A percentile compares a stretch with the other conserved stretches of the same genome.
phyloP scores from a whole-genome alignment of 2,329 filamentous ascomycete species.

The Xylaria sp. region DNA sequence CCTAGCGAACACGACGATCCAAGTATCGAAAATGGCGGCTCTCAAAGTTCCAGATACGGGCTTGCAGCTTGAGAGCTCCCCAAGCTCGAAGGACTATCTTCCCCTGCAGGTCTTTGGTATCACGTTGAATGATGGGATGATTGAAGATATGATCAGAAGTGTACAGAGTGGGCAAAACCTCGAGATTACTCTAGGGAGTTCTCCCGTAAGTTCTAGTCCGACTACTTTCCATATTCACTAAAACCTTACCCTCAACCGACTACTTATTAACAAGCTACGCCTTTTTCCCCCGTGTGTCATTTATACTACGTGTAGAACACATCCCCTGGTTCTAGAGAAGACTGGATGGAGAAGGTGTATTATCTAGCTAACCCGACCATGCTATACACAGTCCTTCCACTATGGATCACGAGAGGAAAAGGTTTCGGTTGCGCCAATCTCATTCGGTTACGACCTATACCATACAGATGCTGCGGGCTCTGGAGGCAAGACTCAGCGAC shows the following conservation, averaged over 20 bases:
- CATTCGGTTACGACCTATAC: conserved; percentile 67
- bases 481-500: conserved; percentile 58
- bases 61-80: conserved; percentile 66
- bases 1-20: conserved; percentile 28
- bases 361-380: conserved; percentile 21
- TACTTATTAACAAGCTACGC: conserved; percentile 23
- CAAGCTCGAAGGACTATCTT: conserved; percentile 57
- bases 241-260: conserved; percentile 22
- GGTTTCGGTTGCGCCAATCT: conserved; percentile 58
- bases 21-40: conserved; percentile 58
- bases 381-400: conserved; percentile 59
- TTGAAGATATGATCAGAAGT: conserved; percentile 72
- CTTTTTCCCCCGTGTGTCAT: background rate
- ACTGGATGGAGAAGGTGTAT: background rate
- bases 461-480: conserved; percentile 63
- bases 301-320: background rate
- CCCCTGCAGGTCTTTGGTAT: conserved; percentile 69
- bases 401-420: conserved; percentile 64
- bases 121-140: conserved; percentile 66
- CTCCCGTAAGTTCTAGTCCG: conserved; percentile 64
- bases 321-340: background rate
- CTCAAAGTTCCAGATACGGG: conserved; percentile 68
- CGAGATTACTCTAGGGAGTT: conserved; percentile 66
- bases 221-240: conserved; percentile 4
- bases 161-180: conserved; percentile 67